These are phyloP conservation scores for Sarocladium oryzae DNA, from an alignment of 2,329 filamentous ascomycete genomes.

Conservation along the genomic window DNA sequence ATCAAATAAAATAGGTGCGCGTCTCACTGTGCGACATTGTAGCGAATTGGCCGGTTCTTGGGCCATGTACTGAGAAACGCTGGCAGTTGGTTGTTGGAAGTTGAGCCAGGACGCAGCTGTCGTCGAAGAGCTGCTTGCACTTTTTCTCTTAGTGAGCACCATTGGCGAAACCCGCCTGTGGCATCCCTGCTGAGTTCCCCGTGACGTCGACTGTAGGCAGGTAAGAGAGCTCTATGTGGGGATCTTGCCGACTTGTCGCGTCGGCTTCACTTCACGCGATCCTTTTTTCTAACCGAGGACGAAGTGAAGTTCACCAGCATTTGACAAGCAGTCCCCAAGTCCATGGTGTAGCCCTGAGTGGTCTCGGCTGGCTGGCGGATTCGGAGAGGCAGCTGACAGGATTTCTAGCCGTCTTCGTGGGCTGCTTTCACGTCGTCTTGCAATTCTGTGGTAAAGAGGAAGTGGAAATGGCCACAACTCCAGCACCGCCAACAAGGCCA, in stretches of 20 bases:
- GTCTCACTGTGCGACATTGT: conserved; percentile 45
- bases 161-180: too few species aligned
- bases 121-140: too few species aligned
- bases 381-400: neutral
- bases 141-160: too few species aligned
- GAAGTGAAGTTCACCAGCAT: neutral
- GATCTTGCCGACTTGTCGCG: neutral
- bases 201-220: neutral
- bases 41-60: neutral
- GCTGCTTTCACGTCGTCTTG: too few species aligned
- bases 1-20: neutral
- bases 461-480: conserved; percentile 14
- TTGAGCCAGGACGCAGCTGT: too few species aligned
- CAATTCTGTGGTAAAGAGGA: too few species aligned
- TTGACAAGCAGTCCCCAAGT: neutral
- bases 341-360: neutral
- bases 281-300: neutral
- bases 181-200: neutral
- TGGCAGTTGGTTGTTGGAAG: neutral
- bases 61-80: neutral
- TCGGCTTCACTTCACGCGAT: conserved; percentile 1
- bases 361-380: neutral
- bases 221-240: conserved; percentile 1
- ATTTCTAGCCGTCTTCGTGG: too few species aligned
- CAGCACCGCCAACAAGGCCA: conserved; percentile 35